These are phyloP conservation scores for Agrostemma githago DNA, from an alignment of 148 eudicot genomes.

Conservation along the genomic window DNA sequence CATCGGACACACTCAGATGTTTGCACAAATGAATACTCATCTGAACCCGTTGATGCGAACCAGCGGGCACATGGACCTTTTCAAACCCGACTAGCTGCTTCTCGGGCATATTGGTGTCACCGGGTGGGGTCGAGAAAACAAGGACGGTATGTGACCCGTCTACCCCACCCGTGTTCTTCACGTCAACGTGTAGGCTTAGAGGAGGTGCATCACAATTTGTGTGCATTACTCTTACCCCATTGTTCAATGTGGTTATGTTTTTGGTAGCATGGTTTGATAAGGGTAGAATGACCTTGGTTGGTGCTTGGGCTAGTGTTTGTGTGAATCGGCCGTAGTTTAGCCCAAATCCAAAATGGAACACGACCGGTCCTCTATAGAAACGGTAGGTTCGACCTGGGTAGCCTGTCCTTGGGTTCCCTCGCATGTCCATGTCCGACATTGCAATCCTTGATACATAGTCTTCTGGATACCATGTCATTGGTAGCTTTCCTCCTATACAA, in stretches of 20 bases:
- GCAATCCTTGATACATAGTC: conserved; percentile 49
- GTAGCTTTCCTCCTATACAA: conserved; percentile 55
- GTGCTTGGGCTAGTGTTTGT: conserved; percentile 47
- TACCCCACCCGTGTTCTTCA: conserved; percentile 48
- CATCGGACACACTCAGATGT: conserved; percentile 62
- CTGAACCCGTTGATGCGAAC: conserved; percentile 40
- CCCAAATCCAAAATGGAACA: conserved; percentile 61
- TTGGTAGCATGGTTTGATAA: conserved; percentile 26
- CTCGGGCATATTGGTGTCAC: conserved; percentile 29
- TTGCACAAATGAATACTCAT: conserved; percentile 48
- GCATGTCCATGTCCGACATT: conserved; percentile 54
- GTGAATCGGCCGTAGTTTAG: conserved; percentile 59
- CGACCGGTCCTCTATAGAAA: conserved; percentile 48
- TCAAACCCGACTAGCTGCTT: conserved; percentile 58
- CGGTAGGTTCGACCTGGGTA: conserved; percentile 64
- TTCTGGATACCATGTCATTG: conserved; percentile 79
- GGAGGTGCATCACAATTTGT: conserved; percentile 45
- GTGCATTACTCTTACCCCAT: conserved; percentile 43
- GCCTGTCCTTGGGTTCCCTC: conserved; percentile 38
- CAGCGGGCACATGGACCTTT: conserved; percentile 60
- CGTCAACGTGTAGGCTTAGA: conserved; percentile 45
- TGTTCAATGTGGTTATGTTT: conserved; percentile 36
- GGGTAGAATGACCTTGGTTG: conserved; percentile 35
- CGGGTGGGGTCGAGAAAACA: conserved; percentile 51
- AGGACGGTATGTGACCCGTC: conserved; percentile 72